Percentiles rank a stretch among this genome's conserved stretches.
phyloP scores from a whole-genome alignment of 139 green algal genomes.

The Coelastrella sp. region DNA sequence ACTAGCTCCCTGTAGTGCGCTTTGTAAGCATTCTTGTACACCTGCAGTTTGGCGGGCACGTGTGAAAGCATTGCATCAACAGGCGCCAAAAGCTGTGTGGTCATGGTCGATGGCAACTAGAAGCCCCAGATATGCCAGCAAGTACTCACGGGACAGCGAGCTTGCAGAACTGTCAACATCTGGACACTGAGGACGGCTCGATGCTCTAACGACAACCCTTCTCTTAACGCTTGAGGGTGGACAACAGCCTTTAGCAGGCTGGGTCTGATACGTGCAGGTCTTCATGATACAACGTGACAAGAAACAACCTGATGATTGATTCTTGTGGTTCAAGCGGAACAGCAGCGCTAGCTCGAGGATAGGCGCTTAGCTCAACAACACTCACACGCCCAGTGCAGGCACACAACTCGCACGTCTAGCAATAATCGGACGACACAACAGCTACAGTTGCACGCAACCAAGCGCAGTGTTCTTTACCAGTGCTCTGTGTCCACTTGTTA shows the following conservation, averaged over 20 bases:
- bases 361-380: background rate
- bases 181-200: background rate
- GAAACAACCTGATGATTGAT: background rate
- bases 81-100: background rate
- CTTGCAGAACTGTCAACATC: background rate
- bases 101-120: background rate
- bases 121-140: background rate
- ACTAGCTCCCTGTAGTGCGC: conserved; percentile 4
- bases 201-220: background rate
- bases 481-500: too few species aligned
- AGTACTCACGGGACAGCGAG: background rate
- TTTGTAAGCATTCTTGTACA: background rate
- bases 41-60: background rate
- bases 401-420: background rate
- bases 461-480: too few species aligned
- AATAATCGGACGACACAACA: too few species aligned
- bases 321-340: too few species aligned
- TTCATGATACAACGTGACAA: background rate
- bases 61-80: background rate
- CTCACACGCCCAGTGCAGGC: background rate
- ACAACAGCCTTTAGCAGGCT: background rate
- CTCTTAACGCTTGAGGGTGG: background rate
- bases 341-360: background rate
- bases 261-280: background rate
- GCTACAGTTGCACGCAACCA: too few species aligned